Base-by-base conservation (phyloP, 2,329 filamentous ascomycete genomes). In the Malbranchea cinnamomea region DNA sequence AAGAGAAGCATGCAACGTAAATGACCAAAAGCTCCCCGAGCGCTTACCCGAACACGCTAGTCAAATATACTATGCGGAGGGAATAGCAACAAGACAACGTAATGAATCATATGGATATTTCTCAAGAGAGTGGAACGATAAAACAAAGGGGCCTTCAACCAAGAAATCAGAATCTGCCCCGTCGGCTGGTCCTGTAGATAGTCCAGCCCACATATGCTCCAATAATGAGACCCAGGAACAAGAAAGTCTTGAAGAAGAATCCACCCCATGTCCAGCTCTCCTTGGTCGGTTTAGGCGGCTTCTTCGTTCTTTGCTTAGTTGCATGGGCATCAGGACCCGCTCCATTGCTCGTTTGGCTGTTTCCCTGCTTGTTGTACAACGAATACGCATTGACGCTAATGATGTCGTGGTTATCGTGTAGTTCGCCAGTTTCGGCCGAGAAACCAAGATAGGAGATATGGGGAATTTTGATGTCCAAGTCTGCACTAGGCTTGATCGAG, bases 371-470 rank as follows among this genome's bases (percentile, higher is more conserved):
- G 45, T 69, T 74, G 62, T 95, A 95, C 38, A 98, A 63, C 56
- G 94, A 98, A 64, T 78, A 79, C 34, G 87, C 77, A 40, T 74
- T 66, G 45, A 98, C 70, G 29, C 74, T 78, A 52, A 95, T 74
- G 55, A 98, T 91, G 59, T 98, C 89, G 66, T 94, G 87, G 66
- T 93, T 93, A 61, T 98, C 89, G 57, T 76, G 83, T 41, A 98
- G 71, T 63, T 98, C 87, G 49, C 89, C 89, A 10, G 89, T 95
- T 64, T 95, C 87, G 4, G 59, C 60, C 14, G 56, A 67, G 59
- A 77, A 72, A 39, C 72, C 72, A 4, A 77, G 57, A 51, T 76
- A 77, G 16, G 68, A 61, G 31, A 74, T 68, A 6, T 65, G 62
- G n/a, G 89, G 89, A 41, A 98, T 78, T 45, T 80, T 75, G 45